phyloP scores from a whole-genome alignment of 768 basidiomycete species.

The Boletus huronensis region DNA sequence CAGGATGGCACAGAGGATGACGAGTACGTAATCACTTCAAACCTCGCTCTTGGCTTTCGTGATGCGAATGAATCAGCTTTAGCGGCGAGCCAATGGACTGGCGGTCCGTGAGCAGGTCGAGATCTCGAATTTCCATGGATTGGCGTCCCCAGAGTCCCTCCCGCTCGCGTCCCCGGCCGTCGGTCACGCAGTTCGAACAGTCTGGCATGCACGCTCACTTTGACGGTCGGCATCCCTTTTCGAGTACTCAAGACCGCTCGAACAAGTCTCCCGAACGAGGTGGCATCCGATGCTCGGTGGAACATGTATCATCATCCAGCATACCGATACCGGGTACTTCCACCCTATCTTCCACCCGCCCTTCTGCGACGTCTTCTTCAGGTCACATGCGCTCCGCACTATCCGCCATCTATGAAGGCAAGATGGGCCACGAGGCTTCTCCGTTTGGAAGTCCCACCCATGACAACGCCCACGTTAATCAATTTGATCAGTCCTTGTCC shows the following conservation, averaged over 20 bases:
- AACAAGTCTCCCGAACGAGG: constrained; percentile 29
- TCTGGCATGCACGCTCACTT: constrained; percentile 31
- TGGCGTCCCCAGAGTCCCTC: constrained; percentile 81
- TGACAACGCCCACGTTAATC: constrained; percentile 27
- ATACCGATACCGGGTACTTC: constrained; percentile 43
- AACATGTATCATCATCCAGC: constrained; percentile 25
- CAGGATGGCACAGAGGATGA: constrained; percentile 70
- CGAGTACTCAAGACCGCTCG: constrained; percentile 27
- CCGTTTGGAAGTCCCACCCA: constrained; percentile 38
- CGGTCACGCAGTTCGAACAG: constrained; percentile 48
- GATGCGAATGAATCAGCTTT: constrained; percentile 24
- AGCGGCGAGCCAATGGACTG: constrained; percentile 81
- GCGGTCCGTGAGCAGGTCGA: constrained; percentile 86
- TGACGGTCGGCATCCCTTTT: constrained; percentile 47
- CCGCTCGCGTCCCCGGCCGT: constrained; percentile 68
- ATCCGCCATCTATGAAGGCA: constrained; percentile 47
- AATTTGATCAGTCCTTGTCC: constrained; percentile 40
- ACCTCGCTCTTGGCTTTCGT: constrained; percentile 18
- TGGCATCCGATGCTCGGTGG: constrained; percentile 20
- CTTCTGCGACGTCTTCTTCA: constrained; percentile 44
- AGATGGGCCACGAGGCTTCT: constrained; percentile 32
- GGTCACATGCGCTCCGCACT: constrained; percentile 41
- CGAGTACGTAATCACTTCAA: constrained; percentile 53
- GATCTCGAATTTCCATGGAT: constrained; percentile 89
- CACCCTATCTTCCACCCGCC: constrained; percentile 43